Evolutionary conservation across 306 rosid genomes (phyloP).

Genomic region (Ammopiptanthus mongolicus): DNA sequence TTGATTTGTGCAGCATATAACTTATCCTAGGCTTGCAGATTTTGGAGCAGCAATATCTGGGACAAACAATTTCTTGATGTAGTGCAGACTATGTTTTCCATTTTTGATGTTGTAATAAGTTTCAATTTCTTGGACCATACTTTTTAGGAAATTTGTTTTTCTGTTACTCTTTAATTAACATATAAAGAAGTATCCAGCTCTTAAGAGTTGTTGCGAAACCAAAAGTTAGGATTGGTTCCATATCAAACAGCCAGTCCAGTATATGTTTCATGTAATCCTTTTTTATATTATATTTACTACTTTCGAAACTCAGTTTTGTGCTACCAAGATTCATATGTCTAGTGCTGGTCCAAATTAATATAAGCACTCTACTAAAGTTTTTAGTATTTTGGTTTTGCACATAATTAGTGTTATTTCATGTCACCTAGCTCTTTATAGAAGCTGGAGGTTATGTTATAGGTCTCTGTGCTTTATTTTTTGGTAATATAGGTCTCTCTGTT

Average conservation of each 20-base stretch:
- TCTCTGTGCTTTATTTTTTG: too few species aligned
- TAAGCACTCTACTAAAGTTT: background rate
- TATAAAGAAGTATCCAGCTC: too few species aligned
- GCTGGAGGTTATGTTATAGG: background rate
- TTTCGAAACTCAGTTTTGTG: background rate
- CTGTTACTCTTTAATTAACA: background rate
- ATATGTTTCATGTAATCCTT: conserved; percentile 58
- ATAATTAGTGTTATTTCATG: background rate
- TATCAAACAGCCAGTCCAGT: conserved; percentile 33
- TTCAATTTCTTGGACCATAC: conserved; percentile 4
- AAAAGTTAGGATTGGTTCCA: conserved; percentile 28
- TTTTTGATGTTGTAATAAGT: background rate
- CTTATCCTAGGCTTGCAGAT: conserved; percentile 92
- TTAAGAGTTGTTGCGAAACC: conserved; percentile 45
- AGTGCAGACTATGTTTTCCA: background rate
- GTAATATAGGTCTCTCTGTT: too few species aligned
- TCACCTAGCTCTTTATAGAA: background rate
- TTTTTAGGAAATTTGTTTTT: background rate
- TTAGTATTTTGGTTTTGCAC: background rate
- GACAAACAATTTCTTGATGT: conserved; percentile 63
- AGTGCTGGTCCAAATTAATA: background rate
- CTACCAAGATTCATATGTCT: background rate
- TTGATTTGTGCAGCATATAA: conserved; percentile 72
- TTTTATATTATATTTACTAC: background rate
- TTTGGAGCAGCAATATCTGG: conserved; percentile 99